These are phyloP conservation scores for Triangularia setosa DNA, from an alignment of 2,329 filamentous ascomycete genomes.

Conservation along the genomic window DNA sequence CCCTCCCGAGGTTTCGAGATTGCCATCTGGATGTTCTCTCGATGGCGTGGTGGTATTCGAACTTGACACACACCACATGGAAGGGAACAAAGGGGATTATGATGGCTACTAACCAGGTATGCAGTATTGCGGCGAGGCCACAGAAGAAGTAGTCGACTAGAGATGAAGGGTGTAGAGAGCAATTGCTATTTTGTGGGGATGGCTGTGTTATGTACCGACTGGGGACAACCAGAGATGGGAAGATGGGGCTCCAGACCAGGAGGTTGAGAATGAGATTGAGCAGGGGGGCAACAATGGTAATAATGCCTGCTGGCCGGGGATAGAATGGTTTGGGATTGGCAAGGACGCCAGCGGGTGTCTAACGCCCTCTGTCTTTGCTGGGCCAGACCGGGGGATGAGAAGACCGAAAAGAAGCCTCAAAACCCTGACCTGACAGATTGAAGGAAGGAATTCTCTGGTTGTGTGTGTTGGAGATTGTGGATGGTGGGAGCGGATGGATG, in stretches of 20 bases:
- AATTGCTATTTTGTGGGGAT: conserved; percentile 19
- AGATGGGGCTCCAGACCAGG: conserved; percentile 28
- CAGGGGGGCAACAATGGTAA: conserved; percentile 27
- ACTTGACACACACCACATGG: not conserved
- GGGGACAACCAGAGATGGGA: conserved; percentile 24
- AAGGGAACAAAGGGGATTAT: conserved; percentile 11
- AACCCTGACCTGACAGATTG: conserved; percentile 2
- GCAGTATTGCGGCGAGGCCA: conserved; percentile 27
- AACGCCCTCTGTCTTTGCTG: not conserved
- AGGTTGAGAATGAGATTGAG: conserved; percentile 16
- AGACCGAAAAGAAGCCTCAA: conserved; percentile 1
- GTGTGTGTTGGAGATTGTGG: conserved; percentile 28
- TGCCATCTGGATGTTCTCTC: conserved; percentile 33
- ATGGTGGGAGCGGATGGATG: conserved; percentile 21
- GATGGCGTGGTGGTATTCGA: conserved; percentile 29
- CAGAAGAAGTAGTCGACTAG: conserved; percentile 15
- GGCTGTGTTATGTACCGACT: conserved; percentile 30
- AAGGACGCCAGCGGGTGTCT: not conserved
- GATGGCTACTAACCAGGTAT: conserved; percentile 22
- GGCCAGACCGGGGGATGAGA: not conserved
- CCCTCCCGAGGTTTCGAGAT: conserved; percentile 36
- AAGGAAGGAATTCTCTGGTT: conserved; percentile 22
- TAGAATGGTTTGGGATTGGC: conserved; percentile 9
- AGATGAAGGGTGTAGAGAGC: conserved; percentile 1
- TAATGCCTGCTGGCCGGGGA: conserved; percentile 31